phyloP scores from a whole-genome alignment of 805 yeast species.

The Wickerhamiella alocasiicola region DNA sequence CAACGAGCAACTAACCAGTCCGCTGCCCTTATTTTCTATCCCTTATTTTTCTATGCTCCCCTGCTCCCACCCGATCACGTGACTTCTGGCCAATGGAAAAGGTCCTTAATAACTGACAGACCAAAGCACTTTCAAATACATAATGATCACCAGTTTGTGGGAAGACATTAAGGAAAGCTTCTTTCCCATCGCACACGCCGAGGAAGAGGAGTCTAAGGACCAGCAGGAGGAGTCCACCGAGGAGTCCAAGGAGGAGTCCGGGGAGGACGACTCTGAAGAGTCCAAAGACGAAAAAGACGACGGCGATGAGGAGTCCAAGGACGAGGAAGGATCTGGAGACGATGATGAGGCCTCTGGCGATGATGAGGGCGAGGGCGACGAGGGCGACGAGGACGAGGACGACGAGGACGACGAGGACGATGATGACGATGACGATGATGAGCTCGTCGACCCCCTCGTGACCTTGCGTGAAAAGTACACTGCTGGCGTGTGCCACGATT shows the following conservation, averaged over 20 bases:
- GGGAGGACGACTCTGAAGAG: conserved; percentile 10
- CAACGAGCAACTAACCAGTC: too few relatives aligned
- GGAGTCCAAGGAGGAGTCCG: conserved; percentile 17
- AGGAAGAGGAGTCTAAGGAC: conserved; percentile 39
- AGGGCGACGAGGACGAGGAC: conserved; percentile 32
- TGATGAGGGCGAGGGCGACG: conserved; percentile 24
- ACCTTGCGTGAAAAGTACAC: conserved; percentile 37
- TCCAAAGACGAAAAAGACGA: conserved; percentile 11
- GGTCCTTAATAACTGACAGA: conserved; percentile 8
- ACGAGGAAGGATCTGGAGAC: conserved; percentile 27
- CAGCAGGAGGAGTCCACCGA: conserved; percentile 8
- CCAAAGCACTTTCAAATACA: conserved; percentile 1
- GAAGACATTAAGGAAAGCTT: conserved; percentile 70
- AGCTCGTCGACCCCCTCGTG: conserved; percentile 52
- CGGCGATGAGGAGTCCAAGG: conserved; percentile 17
- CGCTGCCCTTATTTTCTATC: too few relatives aligned
- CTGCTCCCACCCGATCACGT: too few relatives aligned
- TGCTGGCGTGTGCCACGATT: conserved; percentile 54
- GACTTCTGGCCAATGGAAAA: conserved; percentile 8
- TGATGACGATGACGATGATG: conserved; percentile 60
- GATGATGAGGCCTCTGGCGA: conserved; percentile 30
- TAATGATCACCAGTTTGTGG: conserved; percentile 31
- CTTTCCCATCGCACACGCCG: conserved; percentile 69
- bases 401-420: conserved; percentile 46
- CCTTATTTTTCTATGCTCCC: too few relatives aligned